Percentiles rank a stretch among this genome's conserved stretches.
These are phyloP conservation scores for Gracilariopsis chorda DNA, from an alignment of 23 red algal species.

Conservation along the genomic window DNA sequence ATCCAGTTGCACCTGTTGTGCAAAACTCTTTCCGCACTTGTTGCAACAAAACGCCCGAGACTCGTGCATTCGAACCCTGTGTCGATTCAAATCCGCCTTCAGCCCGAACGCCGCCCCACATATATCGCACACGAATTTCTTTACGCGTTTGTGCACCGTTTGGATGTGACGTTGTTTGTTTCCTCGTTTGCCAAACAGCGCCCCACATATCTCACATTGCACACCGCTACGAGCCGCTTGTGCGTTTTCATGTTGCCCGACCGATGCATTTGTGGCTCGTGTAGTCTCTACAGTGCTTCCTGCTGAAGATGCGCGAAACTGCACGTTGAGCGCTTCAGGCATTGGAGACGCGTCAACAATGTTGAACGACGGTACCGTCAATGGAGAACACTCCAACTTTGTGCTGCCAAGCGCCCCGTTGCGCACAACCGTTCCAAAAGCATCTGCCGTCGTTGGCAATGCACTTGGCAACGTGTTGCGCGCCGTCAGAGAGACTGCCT, in stretches of 20 bases:
- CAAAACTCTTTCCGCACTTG: slow-evolving; percentile 43
- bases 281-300: background rate
- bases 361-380: background rate
- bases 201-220: slow-evolving; percentile 29
- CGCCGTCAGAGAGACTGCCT: background rate
- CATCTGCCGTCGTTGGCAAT: background rate
- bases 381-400: background rate
- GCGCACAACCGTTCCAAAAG: background rate
- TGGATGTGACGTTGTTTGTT: slow-evolving; percentile 49
- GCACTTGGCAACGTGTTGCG: background rate
- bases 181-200: slow-evolving; percentile 31
- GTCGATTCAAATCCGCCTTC: slow-evolving; percentile 49
- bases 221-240: background rate
- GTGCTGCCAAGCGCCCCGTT: background rate
- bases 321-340: background rate
- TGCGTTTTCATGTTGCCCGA: background rate
- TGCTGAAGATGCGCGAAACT: background rate
- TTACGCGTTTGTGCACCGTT: slow-evolving; percentile 39
- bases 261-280: background rate
- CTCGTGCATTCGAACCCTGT: slow-evolving; percentile 26
- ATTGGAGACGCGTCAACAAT: background rate
- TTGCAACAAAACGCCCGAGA: slow-evolving; percentile 30
- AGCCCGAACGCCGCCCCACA: slow-evolving; percentile 36
- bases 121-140: slow-evolving; percentile 40
- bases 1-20: slow-evolving; percentile 25